Percentiles rank a stretch among this genome's conserved stretches.
Evolutionary conservation across 163 green algal species (phyloP).

Genomic region (Volvox carteri): DNA sequence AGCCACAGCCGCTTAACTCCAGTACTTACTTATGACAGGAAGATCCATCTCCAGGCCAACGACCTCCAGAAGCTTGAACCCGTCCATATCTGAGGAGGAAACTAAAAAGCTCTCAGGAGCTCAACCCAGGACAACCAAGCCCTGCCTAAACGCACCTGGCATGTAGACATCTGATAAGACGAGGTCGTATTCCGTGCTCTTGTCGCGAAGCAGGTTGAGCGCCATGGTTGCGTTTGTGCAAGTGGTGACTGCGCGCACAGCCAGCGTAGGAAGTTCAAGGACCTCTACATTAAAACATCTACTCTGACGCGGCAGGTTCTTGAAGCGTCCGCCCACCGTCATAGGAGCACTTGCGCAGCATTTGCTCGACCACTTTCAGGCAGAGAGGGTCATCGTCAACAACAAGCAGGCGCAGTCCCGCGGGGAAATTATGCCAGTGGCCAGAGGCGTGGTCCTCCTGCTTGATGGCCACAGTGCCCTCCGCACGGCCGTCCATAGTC

Average conservation of each 20-base stretch:
- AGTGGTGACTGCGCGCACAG: constrained; percentile 80
- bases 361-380: constrained; percentile 93
- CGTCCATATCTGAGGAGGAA: constrained; percentile 90
- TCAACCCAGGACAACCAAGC: not conserved
- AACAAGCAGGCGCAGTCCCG: constrained; percentile 79
- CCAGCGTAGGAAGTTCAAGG: not conserved
- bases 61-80: constrained; percentile 95
- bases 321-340: constrained; percentile 69
- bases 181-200: constrained; percentile 88
- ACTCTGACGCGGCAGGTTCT: too few species aligned
- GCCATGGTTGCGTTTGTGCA: constrained; percentile 80
- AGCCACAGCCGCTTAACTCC: too few species aligned
- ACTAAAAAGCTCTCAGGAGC: not conserved
- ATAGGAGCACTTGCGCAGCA: constrained; percentile 92
- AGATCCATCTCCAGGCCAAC: constrained; percentile 95
- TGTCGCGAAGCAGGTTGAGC: constrained; percentile 83
- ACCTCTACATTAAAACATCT: too few species aligned
- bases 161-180: constrained; percentile 98
- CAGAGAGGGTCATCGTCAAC: constrained; percentile 97
- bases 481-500: constrained; percentile 29
- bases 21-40: constrained; percentile 96
- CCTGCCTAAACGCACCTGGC: constrained; percentile 77
- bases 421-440: constrained; percentile 34
- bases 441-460: constrained; percentile 23
- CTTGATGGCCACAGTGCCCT: not conserved